A percentile compares a stretch with the other conserved stretches of the same genome.
phyloP scores from a whole-genome alignment of 768 basidiomycete genomes.

The Filobasidium wieringae region DNA sequence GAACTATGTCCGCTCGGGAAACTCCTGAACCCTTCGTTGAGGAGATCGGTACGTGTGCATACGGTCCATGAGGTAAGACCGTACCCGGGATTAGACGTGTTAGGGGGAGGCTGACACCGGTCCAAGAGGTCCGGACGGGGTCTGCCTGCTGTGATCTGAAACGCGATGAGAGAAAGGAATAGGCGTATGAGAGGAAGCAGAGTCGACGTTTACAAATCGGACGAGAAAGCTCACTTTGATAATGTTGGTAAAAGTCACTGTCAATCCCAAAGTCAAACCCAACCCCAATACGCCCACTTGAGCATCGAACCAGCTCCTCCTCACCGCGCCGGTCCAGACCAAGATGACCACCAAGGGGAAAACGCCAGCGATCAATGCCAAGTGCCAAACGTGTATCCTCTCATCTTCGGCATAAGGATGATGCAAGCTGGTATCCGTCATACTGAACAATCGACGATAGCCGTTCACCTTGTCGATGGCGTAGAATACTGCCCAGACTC shows the following conservation, averaged over 20 bases:
- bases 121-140: conserved; percentile 35
- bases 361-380: conserved; percentile 29
- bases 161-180: background rate
- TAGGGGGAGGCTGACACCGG: conserved; percentile 31
- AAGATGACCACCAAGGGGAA: conserved; percentile 31
- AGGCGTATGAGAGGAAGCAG: background rate
- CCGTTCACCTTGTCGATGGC: conserved; percentile 40
- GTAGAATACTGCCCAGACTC: conserved; percentile 31
- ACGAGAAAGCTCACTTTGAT: conserved; percentile 23
- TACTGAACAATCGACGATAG: conserved; percentile 26
- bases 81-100: conserved; percentile 25
- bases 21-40: conserved; percentile 34
- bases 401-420: conserved; percentile 32
- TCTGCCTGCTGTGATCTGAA: conserved; percentile 33
- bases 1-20: conserved; percentile 33
- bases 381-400: conserved; percentile 27
- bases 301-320: conserved; percentile 15
- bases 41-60: conserved; percentile 25
- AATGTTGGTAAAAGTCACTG: conserved; percentile 33
- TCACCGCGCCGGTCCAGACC: conserved; percentile 16
- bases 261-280: conserved; percentile 27
- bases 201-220: background rate
- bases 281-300: conserved; percentile 30
- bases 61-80: conserved; percentile 32
- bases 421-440: conserved; percentile 28